Conservation (phyloP, 495 filamentous ascomycete genomes). For the Penicillium taxi region DNA sequence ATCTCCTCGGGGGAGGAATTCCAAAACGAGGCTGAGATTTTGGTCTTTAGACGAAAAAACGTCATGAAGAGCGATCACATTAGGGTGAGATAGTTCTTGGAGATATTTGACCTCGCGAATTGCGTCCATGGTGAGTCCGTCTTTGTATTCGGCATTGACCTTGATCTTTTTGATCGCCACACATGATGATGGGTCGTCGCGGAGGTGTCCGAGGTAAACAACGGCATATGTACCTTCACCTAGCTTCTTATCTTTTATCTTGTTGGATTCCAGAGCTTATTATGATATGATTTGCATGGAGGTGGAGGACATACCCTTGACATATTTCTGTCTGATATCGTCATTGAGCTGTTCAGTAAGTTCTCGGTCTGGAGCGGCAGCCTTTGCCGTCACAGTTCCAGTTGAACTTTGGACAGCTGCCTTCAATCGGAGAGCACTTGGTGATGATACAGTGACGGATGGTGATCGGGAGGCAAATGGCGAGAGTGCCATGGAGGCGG, state of each 20-base stretch:
- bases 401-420: slow-evolving; percentile 24
- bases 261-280: slow-evolving; percentile 5
- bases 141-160: slow-evolving; percentile 70
- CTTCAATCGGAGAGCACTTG: slow-evolving; percentile 30
- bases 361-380: slow-evolving; percentile 40
- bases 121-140: slow-evolving; percentile 88
- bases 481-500: slow-evolving; percentile 35
- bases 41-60: slow-evolving; percentile 91
- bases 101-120: slow-evolving; percentile 92
- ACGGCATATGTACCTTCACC: slow-evolving; percentile 96
- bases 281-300: neutral
- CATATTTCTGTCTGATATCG: slow-evolving; percentile 75
- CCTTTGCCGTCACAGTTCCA: slow-evolving; percentile 8
- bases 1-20: slow-evolving; percentile 85
- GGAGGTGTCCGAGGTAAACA: slow-evolving; percentile 79
- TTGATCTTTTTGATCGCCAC: slow-evolving; percentile 99
- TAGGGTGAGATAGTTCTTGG: slow-evolving; percentile 91
- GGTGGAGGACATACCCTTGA: slow-evolving; percentile 56
- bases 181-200: slow-evolving; percentile 53
- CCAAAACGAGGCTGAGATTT: slow-evolving; percentile 89
- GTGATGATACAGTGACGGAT: slow-evolving; percentile 24
- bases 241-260: slow-evolving; percentile 63
- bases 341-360: slow-evolving; percentile 84
- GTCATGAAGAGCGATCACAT: slow-evolving; percentile 83
- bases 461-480: slow-evolving; percentile 33